phyloP scores from a whole-genome alignment of 2,329 filamentous ascomycete species.

The Xylariales sp. region DNA sequence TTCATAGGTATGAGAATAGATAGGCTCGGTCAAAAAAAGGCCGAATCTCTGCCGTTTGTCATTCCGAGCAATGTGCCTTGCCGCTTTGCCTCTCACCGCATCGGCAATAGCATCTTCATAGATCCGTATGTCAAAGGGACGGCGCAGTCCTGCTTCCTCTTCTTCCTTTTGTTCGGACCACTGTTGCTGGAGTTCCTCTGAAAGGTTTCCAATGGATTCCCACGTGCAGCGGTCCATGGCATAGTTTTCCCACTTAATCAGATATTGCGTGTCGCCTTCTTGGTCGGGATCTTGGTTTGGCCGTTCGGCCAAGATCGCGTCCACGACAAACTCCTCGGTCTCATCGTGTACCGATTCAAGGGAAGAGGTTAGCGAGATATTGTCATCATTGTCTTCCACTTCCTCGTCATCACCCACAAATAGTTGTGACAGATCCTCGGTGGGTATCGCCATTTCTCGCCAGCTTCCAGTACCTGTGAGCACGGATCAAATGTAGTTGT shows the following conservation, averaged over 20 bases:
- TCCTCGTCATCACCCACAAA: conserved; percentile 8
- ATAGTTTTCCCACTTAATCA: conserved; percentile 63
- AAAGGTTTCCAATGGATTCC: conserved; percentile 45
- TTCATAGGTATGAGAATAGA: conserved; percentile 12
- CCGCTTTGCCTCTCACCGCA: conserved; percentile 23
- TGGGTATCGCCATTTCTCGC: neutral
- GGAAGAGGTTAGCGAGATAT: conserved; percentile 55
- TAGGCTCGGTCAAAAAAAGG: conserved; percentile 20
- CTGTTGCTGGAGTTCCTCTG: conserved; percentile 29
- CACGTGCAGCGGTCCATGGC: conserved; percentile 51
- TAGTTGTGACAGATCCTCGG: conserved; percentile 6
- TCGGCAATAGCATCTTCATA: conserved; percentile 31
- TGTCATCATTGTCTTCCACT: conserved; percentile 37
- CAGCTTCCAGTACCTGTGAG: too few species aligned
- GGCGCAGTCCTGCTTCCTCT: conserved; percentile 25
- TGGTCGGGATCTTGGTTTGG: conserved; percentile 19
- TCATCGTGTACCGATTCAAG: conserved; percentile 25
- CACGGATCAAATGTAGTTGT: too few species aligned
- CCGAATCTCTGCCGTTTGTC: conserved; percentile 35
- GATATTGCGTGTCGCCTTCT: conserved; percentile 38
- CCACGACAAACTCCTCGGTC: conserved; percentile 48
- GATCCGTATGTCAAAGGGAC: conserved; percentile 32
- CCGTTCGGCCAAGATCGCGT: conserved; percentile 47
- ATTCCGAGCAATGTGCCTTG: conserved; percentile 40
- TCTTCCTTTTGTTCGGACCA: conserved; percentile 41